These are phyloP conservation scores for Poa pratensis DNA, from an alignment of 176 grass and related monocot genomes.

Conservation along the genomic window DNA sequence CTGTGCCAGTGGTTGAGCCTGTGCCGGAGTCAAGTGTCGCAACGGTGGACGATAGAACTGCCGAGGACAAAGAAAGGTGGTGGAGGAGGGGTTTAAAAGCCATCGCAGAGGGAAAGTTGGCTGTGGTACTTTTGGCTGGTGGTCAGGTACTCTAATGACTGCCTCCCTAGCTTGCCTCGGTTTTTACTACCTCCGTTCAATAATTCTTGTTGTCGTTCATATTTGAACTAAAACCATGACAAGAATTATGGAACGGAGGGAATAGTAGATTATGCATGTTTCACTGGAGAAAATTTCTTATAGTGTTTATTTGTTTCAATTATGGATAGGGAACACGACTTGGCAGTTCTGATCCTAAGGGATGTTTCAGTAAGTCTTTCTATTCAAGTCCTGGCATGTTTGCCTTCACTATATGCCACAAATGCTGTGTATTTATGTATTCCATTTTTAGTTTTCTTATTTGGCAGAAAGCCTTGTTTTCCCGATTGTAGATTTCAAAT, in stretches of 20 bases:
- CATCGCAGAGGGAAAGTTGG: slow-evolving; percentile 93
- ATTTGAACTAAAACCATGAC: too few relatives aligned
- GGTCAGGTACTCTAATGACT: slow-evolving; percentile 71
- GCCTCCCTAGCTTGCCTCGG: background rate
- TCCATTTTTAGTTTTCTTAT: background rate
- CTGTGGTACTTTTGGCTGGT: slow-evolving; percentile 91
- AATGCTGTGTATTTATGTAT: background rate
- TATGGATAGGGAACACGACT: slow-evolving; percentile 73
- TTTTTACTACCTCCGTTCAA: background rate
- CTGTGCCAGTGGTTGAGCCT: slow-evolving; percentile 59
- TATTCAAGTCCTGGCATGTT: slow-evolving; percentile 29
- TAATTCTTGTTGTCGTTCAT: too few relatives aligned
- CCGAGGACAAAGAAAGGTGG: slow-evolving; percentile 79
- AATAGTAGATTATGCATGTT: background rate
- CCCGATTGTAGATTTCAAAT: background rate
- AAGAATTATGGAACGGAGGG: too few relatives aligned
- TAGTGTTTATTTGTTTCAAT: background rate
- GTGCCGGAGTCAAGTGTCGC: slow-evolving; percentile 89
- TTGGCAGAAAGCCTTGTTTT: slow-evolving; percentile 11
- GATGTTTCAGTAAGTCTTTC: slow-evolving; percentile 91
- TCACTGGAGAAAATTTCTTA: slow-evolving; percentile 7
- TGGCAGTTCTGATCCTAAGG: slow-evolving; percentile 95
- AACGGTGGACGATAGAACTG: slow-evolving; percentile 75
- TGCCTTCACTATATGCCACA: background rate
- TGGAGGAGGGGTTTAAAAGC: slow-evolving; percentile 92